Evolutionary conservation across 805 yeast species (phyloP).

Genomic region (Saccharomycopsis schoenii): DNA sequence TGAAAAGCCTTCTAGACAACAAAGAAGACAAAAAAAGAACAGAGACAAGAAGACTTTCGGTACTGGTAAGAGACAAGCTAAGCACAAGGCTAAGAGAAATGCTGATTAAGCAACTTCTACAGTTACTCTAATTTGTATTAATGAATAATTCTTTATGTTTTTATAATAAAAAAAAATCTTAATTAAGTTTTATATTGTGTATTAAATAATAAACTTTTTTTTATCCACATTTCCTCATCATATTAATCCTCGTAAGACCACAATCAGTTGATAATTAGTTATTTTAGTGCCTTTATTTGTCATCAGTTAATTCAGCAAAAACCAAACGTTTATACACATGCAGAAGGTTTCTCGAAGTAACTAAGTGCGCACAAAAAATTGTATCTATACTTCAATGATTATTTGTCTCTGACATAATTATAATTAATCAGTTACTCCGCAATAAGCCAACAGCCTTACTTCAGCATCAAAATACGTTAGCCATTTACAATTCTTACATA

Average conservation of each 20-base stretch:
- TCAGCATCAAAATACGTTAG: too few species aligned
- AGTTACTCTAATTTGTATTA: background rate
- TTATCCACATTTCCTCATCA: background rate
- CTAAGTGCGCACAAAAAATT: too few species aligned
- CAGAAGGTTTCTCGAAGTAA: too few species aligned
- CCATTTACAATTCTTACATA: too few species aligned
- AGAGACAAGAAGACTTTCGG: conserved; percentile 98
- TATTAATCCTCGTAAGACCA: background rate
- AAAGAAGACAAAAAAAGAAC: conserved; percentile 99
- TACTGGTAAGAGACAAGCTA: conserved; percentile 92
- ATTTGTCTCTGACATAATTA: too few species aligned
- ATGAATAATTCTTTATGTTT: conserved; percentile 1
- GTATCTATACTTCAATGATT: too few species aligned
- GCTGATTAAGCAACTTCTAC: conserved; percentile 45
- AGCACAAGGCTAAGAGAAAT: conserved; percentile 83
- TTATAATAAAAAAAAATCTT: conserved; percentile 1
- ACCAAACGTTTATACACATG: too few species aligned
- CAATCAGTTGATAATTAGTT: background rate
- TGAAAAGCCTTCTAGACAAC: conserved; percentile 98
- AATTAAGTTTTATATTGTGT: background rate
- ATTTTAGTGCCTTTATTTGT: too few species aligned
- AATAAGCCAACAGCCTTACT: too few species aligned
- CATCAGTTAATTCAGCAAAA: too few species aligned
- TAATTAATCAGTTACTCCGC: too few species aligned
- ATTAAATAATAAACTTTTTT: conserved; percentile 1